Evolutionary conservation across 1,139 yeast genomes (phyloP).

Genomic region (Blastobotrys indianensis): DNA sequence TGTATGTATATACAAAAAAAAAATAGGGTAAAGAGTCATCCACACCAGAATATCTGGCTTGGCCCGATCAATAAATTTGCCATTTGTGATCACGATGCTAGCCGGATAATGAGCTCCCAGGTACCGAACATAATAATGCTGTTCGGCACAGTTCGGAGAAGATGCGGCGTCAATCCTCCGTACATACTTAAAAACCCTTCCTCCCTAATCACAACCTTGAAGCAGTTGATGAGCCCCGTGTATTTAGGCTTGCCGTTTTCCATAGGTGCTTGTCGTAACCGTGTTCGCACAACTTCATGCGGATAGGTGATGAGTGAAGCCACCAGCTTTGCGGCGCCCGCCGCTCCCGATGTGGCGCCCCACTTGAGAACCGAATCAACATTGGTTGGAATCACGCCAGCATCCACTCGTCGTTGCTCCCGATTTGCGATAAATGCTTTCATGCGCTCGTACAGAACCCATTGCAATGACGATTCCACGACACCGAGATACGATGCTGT

Average conservation of each 20-base stretch:
- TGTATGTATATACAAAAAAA: not conserved
- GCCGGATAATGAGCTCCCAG: conserved; percentile 85
- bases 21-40: no score
- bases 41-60: no score
- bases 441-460: conserved; percentile 97
- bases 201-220: conserved; percentile 73
- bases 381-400: conserved; percentile 42
- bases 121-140: conserved; percentile 99
- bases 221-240: conserved; percentile 84
- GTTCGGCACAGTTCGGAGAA: conserved; percentile 94
- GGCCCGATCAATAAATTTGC: no score
- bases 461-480: conserved; percentile 86
- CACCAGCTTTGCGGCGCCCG: conserved; percentile 90
- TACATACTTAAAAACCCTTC: conserved; percentile 93
- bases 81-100: conserved; percentile 9
- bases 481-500: conserved; percentile 95
- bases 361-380: conserved; percentile 73
- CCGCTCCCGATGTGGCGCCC: conserved; percentile 96
- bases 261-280: conserved; percentile 90
- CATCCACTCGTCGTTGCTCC: conserved; percentile 37
- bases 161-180: conserved; percentile 96
- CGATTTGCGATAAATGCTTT: conserved; percentile 60
- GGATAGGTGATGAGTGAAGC: conserved; percentile 95
- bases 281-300: conserved; percentile 93
- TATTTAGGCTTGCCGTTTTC: conserved; percentile 79